phyloP scores from a whole-genome alignment of 306 rosid genomes.

The Quercus robur region DNA sequence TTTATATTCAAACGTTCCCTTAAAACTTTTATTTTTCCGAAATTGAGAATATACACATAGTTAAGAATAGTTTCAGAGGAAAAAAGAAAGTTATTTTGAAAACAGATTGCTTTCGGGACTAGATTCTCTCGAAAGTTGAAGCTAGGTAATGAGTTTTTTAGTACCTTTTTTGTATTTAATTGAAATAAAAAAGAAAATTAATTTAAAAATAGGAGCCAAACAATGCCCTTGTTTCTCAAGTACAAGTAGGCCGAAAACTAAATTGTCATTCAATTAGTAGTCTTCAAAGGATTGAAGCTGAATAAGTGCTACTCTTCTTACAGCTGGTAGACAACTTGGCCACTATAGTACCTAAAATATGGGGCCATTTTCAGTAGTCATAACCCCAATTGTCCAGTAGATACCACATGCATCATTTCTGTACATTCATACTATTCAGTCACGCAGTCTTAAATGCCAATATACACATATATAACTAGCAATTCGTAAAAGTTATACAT shows the following conservation, averaged over 20 bases:
- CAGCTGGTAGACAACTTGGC: constrained; percentile 16
- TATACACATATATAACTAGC: background rate
- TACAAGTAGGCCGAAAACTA: background rate
- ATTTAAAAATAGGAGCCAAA: background rate
- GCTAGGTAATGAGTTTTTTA: too few species aligned
- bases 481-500: too few species aligned
- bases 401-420: background rate
- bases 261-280: background rate
- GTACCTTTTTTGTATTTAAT: too few species aligned
- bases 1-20: too few species aligned
- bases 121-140: too few species aligned
- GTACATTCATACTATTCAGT: background rate
- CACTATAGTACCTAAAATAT: background rate
- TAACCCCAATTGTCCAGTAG: background rate
- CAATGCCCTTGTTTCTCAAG: background rate
- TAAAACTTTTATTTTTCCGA: too few species aligned
- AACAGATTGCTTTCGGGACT: too few species aligned
- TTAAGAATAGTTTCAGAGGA: too few species aligned
- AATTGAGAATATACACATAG: too few species aligned
- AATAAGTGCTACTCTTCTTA: constrained; percentile 13
- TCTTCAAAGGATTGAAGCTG: background rate
- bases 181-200: too few species aligned
- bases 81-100: too few species aligned
- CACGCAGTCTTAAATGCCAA: background rate
- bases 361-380: background rate